Evolutionary conservation across 352 stramenopile species (phyloP).

Genomic region (Pythium guiyangense): DNA sequence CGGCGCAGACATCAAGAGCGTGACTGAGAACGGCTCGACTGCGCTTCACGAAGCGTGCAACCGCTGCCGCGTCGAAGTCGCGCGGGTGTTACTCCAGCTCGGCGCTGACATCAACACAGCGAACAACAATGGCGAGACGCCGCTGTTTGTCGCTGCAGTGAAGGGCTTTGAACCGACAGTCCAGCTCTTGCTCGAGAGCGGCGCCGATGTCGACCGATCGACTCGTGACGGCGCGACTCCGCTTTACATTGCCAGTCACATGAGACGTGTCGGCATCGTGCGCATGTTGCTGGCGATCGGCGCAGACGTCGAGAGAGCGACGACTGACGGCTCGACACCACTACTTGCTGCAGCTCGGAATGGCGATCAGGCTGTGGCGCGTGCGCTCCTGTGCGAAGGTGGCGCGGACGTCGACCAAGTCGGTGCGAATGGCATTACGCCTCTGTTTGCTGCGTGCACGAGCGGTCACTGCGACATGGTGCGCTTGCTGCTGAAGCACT

Average conservation of each 20-base stretch:
- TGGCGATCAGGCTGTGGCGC: too few species aligned
- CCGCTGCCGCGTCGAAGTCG: not conserved
- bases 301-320: not conserved
- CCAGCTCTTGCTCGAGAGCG: too few species aligned
- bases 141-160: too few species aligned
- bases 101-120: too few species aligned
- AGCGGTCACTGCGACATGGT: not conserved
- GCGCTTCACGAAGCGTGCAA: not conserved
- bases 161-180: too few species aligned
- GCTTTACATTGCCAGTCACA: not conserved
- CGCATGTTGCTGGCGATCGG: not conserved
- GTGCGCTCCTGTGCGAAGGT: not conserved
- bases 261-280: not conserved
- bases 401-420: not conserved
- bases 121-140: too few species aligned
- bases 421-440: not conserved
- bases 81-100: not conserved
- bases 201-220: not conserved
- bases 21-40: not conserved
- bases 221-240: not conserved
- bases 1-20: not conserved
- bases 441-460: not conserved
- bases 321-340: not conserved
- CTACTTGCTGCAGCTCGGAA: not conserved
- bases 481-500: not conserved